Evolutionary conservation across 2,329 filamentous ascomycete species (phyloP).

Genomic region (Phialemonium atrogriseum): DNA sequence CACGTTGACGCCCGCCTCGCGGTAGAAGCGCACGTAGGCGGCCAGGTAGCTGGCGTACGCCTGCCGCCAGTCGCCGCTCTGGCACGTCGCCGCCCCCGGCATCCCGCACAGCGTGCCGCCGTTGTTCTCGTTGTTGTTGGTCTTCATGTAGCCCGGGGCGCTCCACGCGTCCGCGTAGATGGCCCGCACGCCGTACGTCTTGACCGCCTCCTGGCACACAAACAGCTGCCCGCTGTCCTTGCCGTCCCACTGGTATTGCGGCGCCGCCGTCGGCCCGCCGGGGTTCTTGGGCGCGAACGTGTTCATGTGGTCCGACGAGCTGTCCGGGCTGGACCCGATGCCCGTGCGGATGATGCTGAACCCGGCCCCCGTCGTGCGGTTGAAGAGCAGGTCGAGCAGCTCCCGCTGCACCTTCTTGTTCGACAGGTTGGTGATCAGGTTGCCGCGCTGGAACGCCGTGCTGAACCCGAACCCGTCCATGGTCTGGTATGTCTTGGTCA

Average conservation of each 20-base stretch:
- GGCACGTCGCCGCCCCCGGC: slow-evolving; percentile 26
- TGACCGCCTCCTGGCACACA: slow-evolving; percentile 38
- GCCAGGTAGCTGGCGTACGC: slow-evolving; percentile 40
- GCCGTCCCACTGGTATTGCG: slow-evolving; percentile 35
- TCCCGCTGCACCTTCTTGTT: slow-evolving; percentile 28
- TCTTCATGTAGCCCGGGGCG: slow-evolving; percentile 40
- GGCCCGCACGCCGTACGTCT: slow-evolving; percentile 24
- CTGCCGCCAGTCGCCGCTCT: slow-evolving; percentile 35
- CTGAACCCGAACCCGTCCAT: slow-evolving; percentile 38
- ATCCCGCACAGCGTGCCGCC: slow-evolving; percentile 26
- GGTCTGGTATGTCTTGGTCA: slow-evolving; percentile 31
- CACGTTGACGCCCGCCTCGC: slow-evolving; percentile 30
- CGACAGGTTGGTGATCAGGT: slow-evolving; percentile 29
- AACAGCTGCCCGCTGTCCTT: slow-evolving; percentile 42
- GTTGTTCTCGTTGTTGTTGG: slow-evolving; percentile 26
- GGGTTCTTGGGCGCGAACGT: slow-evolving; percentile 35
- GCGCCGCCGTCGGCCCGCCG: slow-evolving; percentile 28
- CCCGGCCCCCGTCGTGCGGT: slow-evolving; percentile 32
- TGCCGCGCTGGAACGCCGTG: slow-evolving; percentile 35
- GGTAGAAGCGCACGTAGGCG: slow-evolving; percentile 38
- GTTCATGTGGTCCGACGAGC: slow-evolving; percentile 26
- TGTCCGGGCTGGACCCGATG: slow-evolving; percentile 32
- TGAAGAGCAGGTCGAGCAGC: slow-evolving; percentile 35
- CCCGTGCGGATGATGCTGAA: slow-evolving; percentile 36
- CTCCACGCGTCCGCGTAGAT: slow-evolving; percentile 38